These are phyloP conservation scores for Cyberlindnera misumaiensis DNA, from an alignment of 805 yeast genomes.

Conservation along the genomic window DNA sequence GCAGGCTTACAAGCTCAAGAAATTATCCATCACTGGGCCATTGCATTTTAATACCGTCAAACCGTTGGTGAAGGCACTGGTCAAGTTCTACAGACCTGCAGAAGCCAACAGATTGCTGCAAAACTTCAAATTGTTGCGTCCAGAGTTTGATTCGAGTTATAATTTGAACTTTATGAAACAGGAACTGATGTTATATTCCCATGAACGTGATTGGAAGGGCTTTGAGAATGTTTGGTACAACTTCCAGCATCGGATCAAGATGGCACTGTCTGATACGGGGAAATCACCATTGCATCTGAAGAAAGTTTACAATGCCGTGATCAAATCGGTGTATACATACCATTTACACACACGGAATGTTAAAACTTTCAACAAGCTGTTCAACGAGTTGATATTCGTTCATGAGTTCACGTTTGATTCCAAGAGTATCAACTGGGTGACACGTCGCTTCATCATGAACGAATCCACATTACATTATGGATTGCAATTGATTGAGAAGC, in stretches of 20 bases:
- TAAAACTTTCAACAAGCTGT: conserved; percentile 6
- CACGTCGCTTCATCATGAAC: conserved; percentile 22
- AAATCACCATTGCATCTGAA: conserved; percentile 18
- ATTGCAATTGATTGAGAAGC: conserved; percentile 24
- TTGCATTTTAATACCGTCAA: conserved; percentile 29
- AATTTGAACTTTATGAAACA: conserved; percentile 25
- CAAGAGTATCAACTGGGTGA: conserved; percentile 26
- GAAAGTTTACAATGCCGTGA: conserved; percentile 18
- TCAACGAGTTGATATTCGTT: conserved; percentile 19
- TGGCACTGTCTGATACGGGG: conserved; percentile 10
- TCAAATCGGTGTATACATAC: conserved; percentile 8
- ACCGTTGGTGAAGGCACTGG: conserved; percentile 28
- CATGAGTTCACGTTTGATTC: conserved; percentile 26
- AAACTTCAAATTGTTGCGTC: conserved; percentile 24
- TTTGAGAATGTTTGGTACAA: conserved; percentile 23
- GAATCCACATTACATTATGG: conserved; percentile 25
- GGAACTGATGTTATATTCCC: conserved; percentile 25
- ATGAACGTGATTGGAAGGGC: conserved; percentile 24
- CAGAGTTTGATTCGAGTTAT: conserved; percentile 17
- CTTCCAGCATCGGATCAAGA: conserved; percentile 18
- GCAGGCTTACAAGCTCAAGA: conserved; percentile 19
- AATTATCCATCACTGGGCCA: conserved; percentile 16
- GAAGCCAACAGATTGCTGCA: conserved; percentile 28
- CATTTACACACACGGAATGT: conserved; percentile 3
- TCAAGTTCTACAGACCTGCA: conserved; percentile 25